phyloP scores from a whole-genome alignment of 352 stramenopile species.

The Phytopythium montanum region DNA sequence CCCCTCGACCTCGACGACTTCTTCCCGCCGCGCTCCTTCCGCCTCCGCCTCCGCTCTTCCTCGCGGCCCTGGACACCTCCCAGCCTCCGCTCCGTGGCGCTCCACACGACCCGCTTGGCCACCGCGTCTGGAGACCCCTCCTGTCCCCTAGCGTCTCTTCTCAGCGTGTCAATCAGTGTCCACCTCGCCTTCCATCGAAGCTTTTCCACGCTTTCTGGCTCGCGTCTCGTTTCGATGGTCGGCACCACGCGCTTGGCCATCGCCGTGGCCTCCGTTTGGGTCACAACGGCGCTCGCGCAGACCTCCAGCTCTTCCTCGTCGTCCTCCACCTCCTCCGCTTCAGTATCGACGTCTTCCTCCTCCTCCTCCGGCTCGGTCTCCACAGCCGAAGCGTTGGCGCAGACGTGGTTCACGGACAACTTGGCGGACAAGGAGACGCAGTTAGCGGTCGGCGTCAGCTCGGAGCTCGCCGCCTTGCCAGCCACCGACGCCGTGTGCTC shows the following conservation, averaged over 20 bases:
- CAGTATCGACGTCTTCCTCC: neutral
- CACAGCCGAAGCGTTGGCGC: slow-evolving; percentile 17
- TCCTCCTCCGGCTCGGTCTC: slow-evolving; percentile 8
- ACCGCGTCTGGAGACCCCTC: too few relatives aligned
- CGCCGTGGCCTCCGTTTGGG: neutral
- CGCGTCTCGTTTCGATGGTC: neutral
- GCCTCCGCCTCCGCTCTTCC: too few relatives aligned
- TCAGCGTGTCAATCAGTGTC: neutral
- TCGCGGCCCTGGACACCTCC: too few relatives aligned
- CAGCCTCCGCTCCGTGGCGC: too few relatives aligned
- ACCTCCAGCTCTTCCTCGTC: neutral
- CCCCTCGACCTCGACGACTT: too few relatives aligned
- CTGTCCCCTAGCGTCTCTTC: too few relatives aligned
- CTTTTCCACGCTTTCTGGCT: neutral
- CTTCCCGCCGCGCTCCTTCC: too few relatives aligned
- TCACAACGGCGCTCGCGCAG: neutral
- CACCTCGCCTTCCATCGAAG: neutral
- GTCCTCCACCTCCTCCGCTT: slow-evolving; percentile 4
- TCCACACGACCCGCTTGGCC: too few relatives aligned
- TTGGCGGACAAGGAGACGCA: slow-evolving; percentile 28
- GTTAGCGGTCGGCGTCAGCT: slow-evolving; percentile 24
- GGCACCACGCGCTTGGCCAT: neutral
- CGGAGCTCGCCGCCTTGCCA: slow-evolving; percentile 17
- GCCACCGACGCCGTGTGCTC: slow-evolving; percentile 24
- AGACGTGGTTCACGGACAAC: slow-evolving; percentile 27